These are phyloP conservation scores for Taphrina confusa DNA, from an alignment of 1,139 yeast genomes.

Conservation along the genomic window DNA sequence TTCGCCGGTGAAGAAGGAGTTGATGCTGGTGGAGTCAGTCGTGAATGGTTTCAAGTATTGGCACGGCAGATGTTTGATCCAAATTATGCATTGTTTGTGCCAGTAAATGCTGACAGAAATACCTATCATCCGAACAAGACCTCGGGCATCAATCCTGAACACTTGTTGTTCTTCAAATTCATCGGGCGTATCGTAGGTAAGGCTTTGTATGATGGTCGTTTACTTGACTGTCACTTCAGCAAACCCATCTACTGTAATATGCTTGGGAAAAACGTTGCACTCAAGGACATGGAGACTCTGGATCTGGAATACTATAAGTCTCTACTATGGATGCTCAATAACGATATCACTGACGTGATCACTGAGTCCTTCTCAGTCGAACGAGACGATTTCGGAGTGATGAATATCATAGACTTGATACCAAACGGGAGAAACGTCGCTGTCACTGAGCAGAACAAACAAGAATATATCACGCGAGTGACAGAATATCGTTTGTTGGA, in stretches of 20 bases:
- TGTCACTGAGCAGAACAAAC: constrained; percentile 88
- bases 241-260: constrained; percentile 91
- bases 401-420: constrained; percentile 71
- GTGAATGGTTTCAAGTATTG: constrained; percentile 96
- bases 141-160: constrained; percentile 83
- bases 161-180: constrained; percentile 86
- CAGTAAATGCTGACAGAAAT: constrained; percentile 88
- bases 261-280: constrained; percentile 74
- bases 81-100: constrained; percentile 87
- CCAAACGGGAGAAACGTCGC: constrained; percentile 81
- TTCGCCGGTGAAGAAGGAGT: constrained; percentile 95
- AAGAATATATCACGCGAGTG: constrained; percentile 79
- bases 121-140: constrained; percentile 95
- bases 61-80: constrained; percentile 96
- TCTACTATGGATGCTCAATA: constrained; percentile 92
- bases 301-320: constrained; percentile 93
- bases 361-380: constrained; percentile 96
- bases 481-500: constrained; percentile 84
- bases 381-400: constrained; percentile 92
- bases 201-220: constrained; percentile 84
- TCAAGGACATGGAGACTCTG: constrained; percentile 92
- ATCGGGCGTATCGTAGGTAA: constrained; percentile 93
- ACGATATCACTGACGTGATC: constrained; percentile 90
- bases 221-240: constrained; percentile 91
- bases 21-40: constrained; percentile 96